A percentile compares a stretch with the other conserved stretches of the same genome.
These are phyloP conservation scores for Pseudopyricularia cyperi DNA, from an alignment of 2,329 filamentous ascomycete species.

Conservation along the genomic window DNA sequence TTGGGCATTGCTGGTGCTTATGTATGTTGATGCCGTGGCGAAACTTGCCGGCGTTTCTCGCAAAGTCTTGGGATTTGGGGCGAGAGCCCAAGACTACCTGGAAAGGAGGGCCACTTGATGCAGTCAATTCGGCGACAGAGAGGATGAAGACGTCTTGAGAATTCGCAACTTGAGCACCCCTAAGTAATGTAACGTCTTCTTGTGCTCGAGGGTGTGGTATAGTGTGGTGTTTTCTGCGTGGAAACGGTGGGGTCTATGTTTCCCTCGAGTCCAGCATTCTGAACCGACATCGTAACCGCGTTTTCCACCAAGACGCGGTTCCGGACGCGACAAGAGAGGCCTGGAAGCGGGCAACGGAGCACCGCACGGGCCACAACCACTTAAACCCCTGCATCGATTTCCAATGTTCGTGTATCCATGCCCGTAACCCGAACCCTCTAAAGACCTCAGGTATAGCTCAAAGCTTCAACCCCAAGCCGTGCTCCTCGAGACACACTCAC, in stretches of 20 bases:
- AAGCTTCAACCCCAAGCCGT: background rate
- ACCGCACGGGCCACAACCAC: background rate
- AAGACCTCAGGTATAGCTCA: background rate
- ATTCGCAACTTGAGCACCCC: background rate
- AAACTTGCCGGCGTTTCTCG: background rate
- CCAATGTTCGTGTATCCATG: background rate
- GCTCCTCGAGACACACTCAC: background rate
- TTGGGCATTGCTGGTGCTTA: conserved; percentile 42
- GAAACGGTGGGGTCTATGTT: background rate
- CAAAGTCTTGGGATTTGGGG: background rate
- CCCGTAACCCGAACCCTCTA: background rate
- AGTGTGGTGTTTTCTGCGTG: background rate
- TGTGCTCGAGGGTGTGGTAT: background rate
- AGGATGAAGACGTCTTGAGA: too few species aligned
- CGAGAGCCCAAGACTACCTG: background rate
- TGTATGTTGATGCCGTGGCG: background rate
- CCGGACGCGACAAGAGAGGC: background rate
- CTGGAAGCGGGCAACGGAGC: background rate
- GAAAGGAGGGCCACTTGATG: too few species aligned
- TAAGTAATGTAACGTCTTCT: background rate
- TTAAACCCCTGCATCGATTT: background rate
- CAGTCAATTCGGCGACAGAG: too few species aligned
- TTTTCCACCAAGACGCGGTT: background rate
- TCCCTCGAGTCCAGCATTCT: background rate
- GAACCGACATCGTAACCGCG: background rate